Evolutionary conservation across 306 rosid species (phyloP).

Genomic region (Alnus rubra): DNA sequence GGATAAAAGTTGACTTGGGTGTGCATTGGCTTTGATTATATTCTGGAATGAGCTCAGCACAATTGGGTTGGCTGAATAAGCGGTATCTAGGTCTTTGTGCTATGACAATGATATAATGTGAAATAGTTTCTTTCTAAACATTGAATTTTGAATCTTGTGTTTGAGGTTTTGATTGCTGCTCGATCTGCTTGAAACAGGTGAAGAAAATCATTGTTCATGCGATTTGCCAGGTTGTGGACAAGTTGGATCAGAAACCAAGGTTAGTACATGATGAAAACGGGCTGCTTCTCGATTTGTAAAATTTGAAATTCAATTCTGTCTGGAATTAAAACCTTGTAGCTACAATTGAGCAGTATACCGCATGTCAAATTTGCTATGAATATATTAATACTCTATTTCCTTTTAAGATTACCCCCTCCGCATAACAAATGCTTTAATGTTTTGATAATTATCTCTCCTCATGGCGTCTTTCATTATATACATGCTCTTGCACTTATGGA

Average conservation of each 20-base stretch:
- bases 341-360: too few species aligned
- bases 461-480: too few species aligned
- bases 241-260: constrained; percentile 42
- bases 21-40: neutral
- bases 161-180: constrained; percentile 11
- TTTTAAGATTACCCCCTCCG: neutral
- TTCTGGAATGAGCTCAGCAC: neutral
- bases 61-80: neutral
- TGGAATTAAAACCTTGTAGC: too few species aligned
- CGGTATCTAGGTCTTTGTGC: neutral
- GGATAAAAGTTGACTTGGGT: neutral
- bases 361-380: neutral
- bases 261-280: constrained; percentile 28
- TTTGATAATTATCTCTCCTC: too few species aligned
- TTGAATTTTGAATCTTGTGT: neutral
- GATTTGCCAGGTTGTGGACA: constrained; percentile 15
- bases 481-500: neutral
- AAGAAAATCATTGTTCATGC: constrained; percentile 73
- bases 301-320: neutral
- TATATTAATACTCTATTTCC: neutral
- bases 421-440: too few species aligned
- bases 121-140: neutral
- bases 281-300: neutral
- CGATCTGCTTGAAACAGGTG: constrained; percentile 51
- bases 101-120: neutral